phyloP scores from a whole-genome alignment of 2,329 filamentous ascomycete species.

The Arthrinium phaeospermum region DNA sequence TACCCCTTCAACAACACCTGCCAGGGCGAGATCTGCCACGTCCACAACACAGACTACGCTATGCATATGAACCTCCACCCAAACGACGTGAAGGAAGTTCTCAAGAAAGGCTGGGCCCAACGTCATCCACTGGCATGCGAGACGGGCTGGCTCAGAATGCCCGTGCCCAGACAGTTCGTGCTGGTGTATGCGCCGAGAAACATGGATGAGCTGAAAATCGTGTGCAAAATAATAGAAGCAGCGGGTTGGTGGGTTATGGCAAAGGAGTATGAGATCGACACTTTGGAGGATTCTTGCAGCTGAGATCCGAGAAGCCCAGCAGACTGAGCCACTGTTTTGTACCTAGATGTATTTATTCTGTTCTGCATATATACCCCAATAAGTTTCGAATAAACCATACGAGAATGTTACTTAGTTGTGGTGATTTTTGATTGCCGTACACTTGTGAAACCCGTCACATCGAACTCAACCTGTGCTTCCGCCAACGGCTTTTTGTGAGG shows the following conservation, averaged over 20 bases:
- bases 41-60: constrained; percentile 76
- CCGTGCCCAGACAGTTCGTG: constrained; percentile 76
- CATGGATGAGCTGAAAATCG: constrained; percentile 67
- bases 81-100: constrained; percentile 72
- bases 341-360: not conserved
- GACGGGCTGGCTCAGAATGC: constrained; percentile 62
- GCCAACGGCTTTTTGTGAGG: not conserved
- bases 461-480: not conserved
- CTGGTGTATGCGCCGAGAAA: constrained; percentile 82
- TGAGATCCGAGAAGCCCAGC: not conserved
- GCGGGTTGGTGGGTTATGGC: constrained; percentile 70
- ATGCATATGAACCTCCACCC: constrained; percentile 84
- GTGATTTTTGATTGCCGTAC: not conserved
- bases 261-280: constrained; percentile 48
- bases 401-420: not conserved
- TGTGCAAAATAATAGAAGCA: constrained; percentile 74
- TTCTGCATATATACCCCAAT: not conserved
- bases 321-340: not conserved
- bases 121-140: constrained; percentile 70
- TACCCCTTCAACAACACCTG: constrained; percentile 72
- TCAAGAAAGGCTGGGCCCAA: constrained; percentile 82
- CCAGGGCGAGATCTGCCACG: constrained; percentile 82
- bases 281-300: constrained; percentile 13
- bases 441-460: not conserved
- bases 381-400: not conserved